phyloP scores from a whole-genome alignment of 2,329 filamentous ascomycete genomes.

The Endothia cerciana region DNA sequence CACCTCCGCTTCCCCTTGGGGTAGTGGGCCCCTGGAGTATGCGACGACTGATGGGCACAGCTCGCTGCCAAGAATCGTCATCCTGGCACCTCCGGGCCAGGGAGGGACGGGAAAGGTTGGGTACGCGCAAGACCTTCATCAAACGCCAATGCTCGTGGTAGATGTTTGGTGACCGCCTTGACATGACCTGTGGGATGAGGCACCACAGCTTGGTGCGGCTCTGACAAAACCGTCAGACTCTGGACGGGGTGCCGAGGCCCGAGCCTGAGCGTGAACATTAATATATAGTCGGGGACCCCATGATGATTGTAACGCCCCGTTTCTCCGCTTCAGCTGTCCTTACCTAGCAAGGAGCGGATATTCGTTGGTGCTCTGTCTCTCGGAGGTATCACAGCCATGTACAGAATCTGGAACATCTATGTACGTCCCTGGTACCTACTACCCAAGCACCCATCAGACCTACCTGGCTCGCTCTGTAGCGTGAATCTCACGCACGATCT shows the following conservation, averaged over 20 bases:
- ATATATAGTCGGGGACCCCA: conserved; percentile 10
- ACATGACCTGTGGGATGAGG: too few species aligned
- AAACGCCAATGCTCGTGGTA: neutral
- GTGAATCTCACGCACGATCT: neutral
- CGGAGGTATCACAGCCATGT: conserved; percentile 15
- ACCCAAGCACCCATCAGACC: neutral
- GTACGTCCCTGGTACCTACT: conserved; percentile 16
- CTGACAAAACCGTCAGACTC: too few species aligned
- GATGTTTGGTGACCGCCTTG: neutral
- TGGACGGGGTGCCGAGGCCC: neutral
- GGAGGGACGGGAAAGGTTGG: too few species aligned
- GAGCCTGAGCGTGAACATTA: neutral
- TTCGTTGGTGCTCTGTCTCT: neutral
- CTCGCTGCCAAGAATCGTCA: conserved; percentile 3
- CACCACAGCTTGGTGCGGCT: too few species aligned
- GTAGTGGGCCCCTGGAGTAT: conserved; percentile 1
- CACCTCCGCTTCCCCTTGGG: conserved; percentile 17
- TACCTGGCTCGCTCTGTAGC: neutral
- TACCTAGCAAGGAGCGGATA: neutral
- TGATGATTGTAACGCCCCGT: neutral
- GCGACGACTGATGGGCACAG: conserved; percentile 1
- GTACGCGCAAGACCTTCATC: neutral
- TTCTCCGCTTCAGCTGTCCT: neutral
- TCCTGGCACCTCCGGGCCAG: neutral
- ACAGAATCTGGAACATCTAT: conserved; percentile 30